Evolutionary conservation across 1,284 basidiomycete genomes (phyloP), one percentile per base, ranked within the genome.

Genomic region (Melampsora larici-populina): DNA sequence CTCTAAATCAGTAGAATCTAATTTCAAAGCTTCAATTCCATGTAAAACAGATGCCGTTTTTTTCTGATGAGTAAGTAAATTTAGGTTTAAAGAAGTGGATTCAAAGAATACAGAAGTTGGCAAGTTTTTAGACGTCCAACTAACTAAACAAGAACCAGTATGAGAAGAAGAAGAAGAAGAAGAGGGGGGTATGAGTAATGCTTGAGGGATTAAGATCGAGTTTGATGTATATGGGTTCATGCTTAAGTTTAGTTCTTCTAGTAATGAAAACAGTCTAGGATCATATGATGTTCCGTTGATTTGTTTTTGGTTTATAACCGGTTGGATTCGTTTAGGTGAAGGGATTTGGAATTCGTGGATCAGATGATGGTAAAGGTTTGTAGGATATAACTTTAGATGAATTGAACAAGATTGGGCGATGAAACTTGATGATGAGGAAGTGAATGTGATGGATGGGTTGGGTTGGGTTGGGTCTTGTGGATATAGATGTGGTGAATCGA

Each of bases 401-500:
- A 78, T 24, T 13, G 46, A n/a, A n/a, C n/a, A 40, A 24, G 60
- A 64, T 29, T 33, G 46, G n/a, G 68, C 63, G 8, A 64, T 7
- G 18, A 33, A 63, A 33, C 15, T 29, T 15, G 26, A 36, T 17
- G 74, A 60, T 24, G 66, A 46, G 17, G 74, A 77, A 18, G 24
- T 13, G 24, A 70, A 49, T 13, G 29, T 29, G 18, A 46, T 69
- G 0, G 74, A 77, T 17, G 58, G 17, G 36, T 70, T 58, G 21
- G 69, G 26, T 26, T 29, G 11, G 17, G 29, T 77, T 63, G 13
- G 68, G 48, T 40, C 18, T 9, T 43, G 29, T 29, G 60, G 31
- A 46, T 60, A 60, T 15, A 78, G 40, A 40, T 78, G 68, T n/a
- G 75, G 75, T 3, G 75, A 78, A 36, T 78, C 58, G 17, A 77